Evolutionary conservation across 176 grass and related monocot species (phyloP), one percentile per base, ranked within the genome.

Genomic region (Raddia distichophylla): DNA sequence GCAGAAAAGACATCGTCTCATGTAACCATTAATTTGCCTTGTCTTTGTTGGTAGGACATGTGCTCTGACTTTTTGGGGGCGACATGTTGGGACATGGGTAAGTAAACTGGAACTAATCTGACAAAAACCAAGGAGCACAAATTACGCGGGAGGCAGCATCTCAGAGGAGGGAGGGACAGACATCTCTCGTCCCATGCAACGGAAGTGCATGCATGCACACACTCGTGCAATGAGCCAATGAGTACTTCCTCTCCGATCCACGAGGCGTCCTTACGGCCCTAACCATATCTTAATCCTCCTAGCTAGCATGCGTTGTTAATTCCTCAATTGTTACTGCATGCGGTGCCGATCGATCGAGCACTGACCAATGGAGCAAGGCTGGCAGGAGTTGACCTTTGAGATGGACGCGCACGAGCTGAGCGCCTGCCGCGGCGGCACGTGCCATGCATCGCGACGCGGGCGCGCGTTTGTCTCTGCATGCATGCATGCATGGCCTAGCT

Each of bases 341-440:
- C 27, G 1, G 27, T 27, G 27, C 27, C 27, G 20, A 16, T 5
- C 0, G 37, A 40, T 40, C 37, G 37, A 40, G 37, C 37, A 40
- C 64, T 54, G 51, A 32, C 59, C 35, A 15, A 10, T 8, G 19
- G 45, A 53, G 52, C 18, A 57, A 69, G 65, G 33, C 5, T 60
- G 46, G 45, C 8, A 11, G 54, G 51, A 60, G 87, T 89, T 89
- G 87, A 89, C 87, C 84, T 80, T n/a, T 62, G 58, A 15, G 44
- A 40, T 40, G 47, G 4, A 42, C 58, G 48, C 27, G 11, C n/a
- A 47, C 22, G 1, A 67, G 37, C 16, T 2, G 10, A 6, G 15
- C 16, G 47, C 14, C 54, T 43, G 84, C 22, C 45, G 64, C 76
- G 7, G 64, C 76, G 7, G 75, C 81, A 75, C 32, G 79, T 80